Conservation (phyloP, 371 early-diverging fungal genomes). For the Apophysomyces sp. region DNA sequence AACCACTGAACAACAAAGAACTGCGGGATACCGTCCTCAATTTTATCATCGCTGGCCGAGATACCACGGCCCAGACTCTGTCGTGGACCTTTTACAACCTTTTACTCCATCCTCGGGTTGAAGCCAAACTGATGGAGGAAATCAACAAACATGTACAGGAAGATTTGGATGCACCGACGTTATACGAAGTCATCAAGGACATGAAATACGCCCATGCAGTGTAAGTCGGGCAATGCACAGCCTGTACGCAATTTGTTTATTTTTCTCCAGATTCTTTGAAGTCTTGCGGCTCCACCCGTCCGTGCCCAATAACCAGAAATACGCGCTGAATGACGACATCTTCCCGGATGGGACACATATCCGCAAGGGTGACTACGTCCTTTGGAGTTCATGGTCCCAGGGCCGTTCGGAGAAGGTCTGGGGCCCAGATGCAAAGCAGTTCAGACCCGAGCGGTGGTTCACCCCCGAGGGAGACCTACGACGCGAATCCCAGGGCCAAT, state of each 20-base stretch:
- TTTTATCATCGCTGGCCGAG: constrained; percentile 67
- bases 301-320: constrained; percentile 68
- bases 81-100: constrained; percentile 71
- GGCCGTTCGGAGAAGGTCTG: constrained; percentile 56
- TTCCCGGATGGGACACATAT: constrained; percentile 70
- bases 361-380: constrained; percentile 52
- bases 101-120: constrained; percentile 50
- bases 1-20: constrained; percentile 45
- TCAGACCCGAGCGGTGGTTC: constrained; percentile 67
- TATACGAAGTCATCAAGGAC: constrained; percentile 47
- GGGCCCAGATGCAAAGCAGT: constrained; percentile 59
- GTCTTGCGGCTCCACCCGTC: constrained; percentile 71
- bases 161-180: constrained; percentile 16
- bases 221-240: constrained; percentile 17
- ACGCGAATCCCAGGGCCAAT: constrained; percentile 43
- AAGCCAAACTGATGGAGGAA: constrained; percentile 59
- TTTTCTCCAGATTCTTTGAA: constrained; percentile 43
- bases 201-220: constrained; percentile 63
- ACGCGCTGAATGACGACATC: constrained; percentile 64
- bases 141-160: constrained; percentile 34
- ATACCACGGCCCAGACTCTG: constrained; percentile 74
- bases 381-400: constrained; percentile 52
- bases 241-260: not conserved
- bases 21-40: constrained; percentile 70
- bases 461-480: constrained; percentile 32